These are phyloP conservation scores for Clonostachys rosea DNA, from an alignment of 2,329 filamentous ascomycete genomes.

Conservation along the genomic window DNA sequence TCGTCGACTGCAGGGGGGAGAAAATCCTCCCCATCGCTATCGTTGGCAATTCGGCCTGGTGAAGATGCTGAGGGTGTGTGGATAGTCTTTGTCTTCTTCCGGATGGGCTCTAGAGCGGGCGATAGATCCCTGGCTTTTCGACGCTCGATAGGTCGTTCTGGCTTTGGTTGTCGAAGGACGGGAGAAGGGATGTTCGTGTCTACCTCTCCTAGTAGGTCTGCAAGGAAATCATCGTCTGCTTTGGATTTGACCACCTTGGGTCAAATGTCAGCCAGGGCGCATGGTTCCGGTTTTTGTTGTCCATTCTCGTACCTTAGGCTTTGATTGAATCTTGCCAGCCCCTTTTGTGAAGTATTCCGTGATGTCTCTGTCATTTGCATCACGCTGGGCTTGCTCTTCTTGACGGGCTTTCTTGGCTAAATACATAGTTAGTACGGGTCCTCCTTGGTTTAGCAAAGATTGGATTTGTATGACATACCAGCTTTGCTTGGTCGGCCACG, in stretches of 20 bases:
- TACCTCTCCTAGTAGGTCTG: constrained; percentile 79
- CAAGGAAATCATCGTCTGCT: constrained; percentile 85
- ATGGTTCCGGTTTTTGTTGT: constrained; percentile 4
- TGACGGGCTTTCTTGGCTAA: constrained; percentile 82
- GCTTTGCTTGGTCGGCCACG: constrained; percentile 46
- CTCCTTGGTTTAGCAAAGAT: too few species aligned
- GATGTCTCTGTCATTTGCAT: constrained; percentile 87
- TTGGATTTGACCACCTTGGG: constrained; percentile 69
- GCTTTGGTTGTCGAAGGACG: constrained; percentile 51
- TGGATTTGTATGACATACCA: constrained; percentile 26
- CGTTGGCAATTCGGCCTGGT: constrained; percentile 32
- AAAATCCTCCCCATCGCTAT: constrained; percentile 57
- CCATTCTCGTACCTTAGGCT: constrained; percentile 64
- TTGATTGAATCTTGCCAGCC: constrained; percentile 59
- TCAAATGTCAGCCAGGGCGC: constrained; percentile 3
- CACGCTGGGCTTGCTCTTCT: constrained; percentile 78
- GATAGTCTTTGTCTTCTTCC: constrained; percentile 54
- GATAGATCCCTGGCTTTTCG: constrained; percentile 79
- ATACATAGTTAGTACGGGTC: background rate
- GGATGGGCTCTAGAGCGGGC: constrained; percentile 53
- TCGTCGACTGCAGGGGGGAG: constrained; percentile 44
- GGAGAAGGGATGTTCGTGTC: constrained; percentile 64
- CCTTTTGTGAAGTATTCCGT: constrained; percentile 91
- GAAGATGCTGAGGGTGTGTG: constrained; percentile 43
- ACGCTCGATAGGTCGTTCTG: constrained; percentile 69